Evolutionary conservation across 2,329 filamentous ascomycete species (phyloP).

Genomic region (Dothideomycetidae sp.): DNA sequence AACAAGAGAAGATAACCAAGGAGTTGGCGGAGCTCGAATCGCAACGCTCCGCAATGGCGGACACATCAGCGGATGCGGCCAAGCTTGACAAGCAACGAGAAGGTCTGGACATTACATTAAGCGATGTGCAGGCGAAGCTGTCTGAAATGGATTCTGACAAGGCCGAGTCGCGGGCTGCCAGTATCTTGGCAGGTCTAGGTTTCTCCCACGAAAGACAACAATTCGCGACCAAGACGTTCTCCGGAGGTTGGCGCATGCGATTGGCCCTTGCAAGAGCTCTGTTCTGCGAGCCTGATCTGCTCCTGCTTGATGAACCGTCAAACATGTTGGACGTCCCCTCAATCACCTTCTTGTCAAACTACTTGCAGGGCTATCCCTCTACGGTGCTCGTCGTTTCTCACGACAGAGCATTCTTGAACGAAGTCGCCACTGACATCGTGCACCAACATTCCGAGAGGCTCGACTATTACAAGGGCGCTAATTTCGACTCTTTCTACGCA

Average conservation of each 20-base stretch:
- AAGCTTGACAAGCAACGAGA: conserved; percentile 78
- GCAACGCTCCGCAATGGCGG: conserved; percentile 66
- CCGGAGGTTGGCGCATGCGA: conserved; percentile 99
- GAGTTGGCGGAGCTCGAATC: conserved; percentile 64
- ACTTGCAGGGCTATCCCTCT: conserved; percentile 85
- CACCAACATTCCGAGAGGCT: conserved; percentile 94
- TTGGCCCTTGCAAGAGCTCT: conserved; percentile 84
- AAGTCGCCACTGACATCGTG: conserved; percentile 97
- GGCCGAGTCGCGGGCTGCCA: conserved; percentile 86
- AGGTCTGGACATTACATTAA: conserved; percentile 76
- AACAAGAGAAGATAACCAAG: conserved; percentile 73
- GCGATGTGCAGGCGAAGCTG: conserved; percentile 81
- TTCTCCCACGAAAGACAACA: conserved; percentile 91
- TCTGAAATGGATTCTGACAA: conserved; percentile 99
- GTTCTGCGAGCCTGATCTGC: conserved; percentile 92
- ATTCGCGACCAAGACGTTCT: conserved; percentile 91
- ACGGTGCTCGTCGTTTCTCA: conserved; percentile 94
- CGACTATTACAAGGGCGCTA: conserved; percentile 96
- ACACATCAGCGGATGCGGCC: conserved; percentile 79
- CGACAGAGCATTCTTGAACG: conserved; percentile 97
- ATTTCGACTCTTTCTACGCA: conserved; percentile 92
- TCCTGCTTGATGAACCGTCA: conserved; percentile 95
- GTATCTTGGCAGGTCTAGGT: conserved; percentile 89
- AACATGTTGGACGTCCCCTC: conserved; percentile 99
- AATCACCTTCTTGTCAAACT: conserved; percentile 93